These are phyloP conservation scores for Cucurbita argyrosperma DNA, from an alignment of 306 rosid genomes.

Conservation along the genomic window DNA sequence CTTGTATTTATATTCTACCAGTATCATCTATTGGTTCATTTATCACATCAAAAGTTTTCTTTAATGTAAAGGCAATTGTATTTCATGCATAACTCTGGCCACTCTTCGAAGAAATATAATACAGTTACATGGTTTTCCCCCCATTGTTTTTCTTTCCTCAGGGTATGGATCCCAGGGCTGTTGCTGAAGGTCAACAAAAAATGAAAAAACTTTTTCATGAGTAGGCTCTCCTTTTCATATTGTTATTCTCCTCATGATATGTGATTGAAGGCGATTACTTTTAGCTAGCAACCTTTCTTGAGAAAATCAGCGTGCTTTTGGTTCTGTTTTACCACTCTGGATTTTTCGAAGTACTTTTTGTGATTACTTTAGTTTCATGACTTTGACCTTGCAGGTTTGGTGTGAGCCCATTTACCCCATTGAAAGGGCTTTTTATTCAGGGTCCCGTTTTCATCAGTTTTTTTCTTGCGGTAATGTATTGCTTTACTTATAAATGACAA, in stretches of 20 bases:
- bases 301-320: slow-evolving; percentile 9
- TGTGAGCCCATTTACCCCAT: slow-evolving; percentile 60
- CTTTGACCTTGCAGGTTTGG: slow-evolving; percentile 50
- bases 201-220: slow-evolving; percentile 24
- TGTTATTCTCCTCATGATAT: not conserved
- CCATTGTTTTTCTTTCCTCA: slow-evolving; percentile 1
- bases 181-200: slow-evolving; percentile 25
- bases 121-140: not conserved
- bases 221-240: slow-evolving; percentile 18
- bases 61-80: not conserved
- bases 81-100: not conserved
- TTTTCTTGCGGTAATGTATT: slow-evolving; percentile 71
- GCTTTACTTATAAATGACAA: slow-evolving; percentile 4
- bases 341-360: not conserved
- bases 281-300: slow-evolving; percentile 1
- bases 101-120: not conserved
- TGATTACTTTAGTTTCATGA: slow-evolving; percentile 1
- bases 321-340: not conserved
- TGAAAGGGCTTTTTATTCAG: slow-evolving; percentile 66
- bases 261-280: not conserved
- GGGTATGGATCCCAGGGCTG: slow-evolving; percentile 30
- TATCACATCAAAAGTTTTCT: not conserved
- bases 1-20: slow-evolving; percentile 1
- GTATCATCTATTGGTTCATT: not conserved
- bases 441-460: slow-evolving; percentile 77